phyloP scores from a whole-genome alignment of 176 grass and related monocot species.

The Zoysia pacifica region DNA sequence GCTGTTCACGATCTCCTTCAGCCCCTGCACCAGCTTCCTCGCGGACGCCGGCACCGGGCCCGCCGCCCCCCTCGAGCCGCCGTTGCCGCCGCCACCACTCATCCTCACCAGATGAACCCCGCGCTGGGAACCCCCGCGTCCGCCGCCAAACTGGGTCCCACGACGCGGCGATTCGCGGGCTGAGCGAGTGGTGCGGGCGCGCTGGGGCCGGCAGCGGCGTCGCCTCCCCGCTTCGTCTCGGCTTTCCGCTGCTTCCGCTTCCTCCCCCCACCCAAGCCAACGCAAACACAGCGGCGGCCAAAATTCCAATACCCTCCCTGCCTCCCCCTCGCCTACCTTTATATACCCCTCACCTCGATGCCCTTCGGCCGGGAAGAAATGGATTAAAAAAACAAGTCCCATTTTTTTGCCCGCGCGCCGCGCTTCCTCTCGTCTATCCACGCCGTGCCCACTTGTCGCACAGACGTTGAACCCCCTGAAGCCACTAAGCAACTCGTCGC shows the following conservation, averaged over 20 bases:
- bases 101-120: conserved; percentile 44
- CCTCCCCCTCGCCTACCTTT: conserved; percentile 34
- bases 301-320: conserved; percentile 56
- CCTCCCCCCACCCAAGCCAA: conserved; percentile 23
- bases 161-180: conserved; percentile 20
- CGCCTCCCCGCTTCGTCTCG: conserved; percentile 35
- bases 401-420: conserved; percentile 11
- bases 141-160: conserved; percentile 32
- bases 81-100: conserved; percentile 37
- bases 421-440: conserved; percentile 31
- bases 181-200: background rate
- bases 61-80: conserved; percentile 12
- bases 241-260: conserved; percentile 17
- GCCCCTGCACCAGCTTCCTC: conserved; percentile 85
- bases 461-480: conserved; percentile 10
- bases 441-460: conserved; percentile 40
- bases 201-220: background rate
- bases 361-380: conserved; percentile 22
- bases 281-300: conserved; percentile 41
- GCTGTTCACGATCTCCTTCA: conserved; percentile 97
- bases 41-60: conserved; percentile 65
- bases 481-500: background rate
- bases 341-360: conserved; percentile 37
- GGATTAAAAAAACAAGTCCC: conserved; percentile 26
- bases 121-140: conserved; percentile 19